Base-by-base conservation (phyloP, 2,329 filamentous ascomycete species). In the Colletotrichum orbiculare region DNA sequence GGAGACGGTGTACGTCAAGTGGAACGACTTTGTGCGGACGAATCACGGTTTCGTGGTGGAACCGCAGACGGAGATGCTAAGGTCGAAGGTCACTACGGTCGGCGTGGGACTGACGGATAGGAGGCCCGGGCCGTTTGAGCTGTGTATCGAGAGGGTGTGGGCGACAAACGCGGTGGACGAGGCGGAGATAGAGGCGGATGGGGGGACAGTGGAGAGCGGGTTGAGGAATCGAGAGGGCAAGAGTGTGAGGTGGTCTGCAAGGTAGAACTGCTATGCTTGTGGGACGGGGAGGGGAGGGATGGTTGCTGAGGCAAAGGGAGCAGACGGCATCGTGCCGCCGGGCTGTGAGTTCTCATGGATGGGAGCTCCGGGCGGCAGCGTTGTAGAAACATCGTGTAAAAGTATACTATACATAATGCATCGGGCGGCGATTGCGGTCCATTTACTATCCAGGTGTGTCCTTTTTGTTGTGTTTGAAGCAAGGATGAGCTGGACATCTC, bases 1-100 rank as follows among this genome's bases (percentile, higher is more conserved):
- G 96, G 95, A 99, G 83, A 97, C 96, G 2, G 87, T 97, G n/a
- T 78, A 96, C 50, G 91, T 99, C 68, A 91, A 91, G 67, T 96
- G 94, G 86, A 91, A 90, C 71, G 93, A 97, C 69, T 98, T 99
- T 78, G 95, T 99, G 64, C 86, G 96, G 68, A 99, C 96, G 12
- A 98, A 97, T 74, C 88, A 96, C 73, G 96, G 96, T 7, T 89
- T 92, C 72, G 93, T 97, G 2, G 90, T 97, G 6, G 94, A 98
- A 80, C 96, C 96, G 38, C 95, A 98, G 82, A 90, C 90, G 11
- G 94, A 96, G 76, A 90, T 99, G 78, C 79, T 97, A 75, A 88
- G 91, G 67, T 91, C 96, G 72, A 94, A 93, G 77, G 89, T 99
- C 37, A 87, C 89, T 73, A 96, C 90, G 35, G 83, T 99, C 17